Conservation (phyloP, 495 filamentous ascomycete genomes). For the Pyrenula aspistea region DNA sequence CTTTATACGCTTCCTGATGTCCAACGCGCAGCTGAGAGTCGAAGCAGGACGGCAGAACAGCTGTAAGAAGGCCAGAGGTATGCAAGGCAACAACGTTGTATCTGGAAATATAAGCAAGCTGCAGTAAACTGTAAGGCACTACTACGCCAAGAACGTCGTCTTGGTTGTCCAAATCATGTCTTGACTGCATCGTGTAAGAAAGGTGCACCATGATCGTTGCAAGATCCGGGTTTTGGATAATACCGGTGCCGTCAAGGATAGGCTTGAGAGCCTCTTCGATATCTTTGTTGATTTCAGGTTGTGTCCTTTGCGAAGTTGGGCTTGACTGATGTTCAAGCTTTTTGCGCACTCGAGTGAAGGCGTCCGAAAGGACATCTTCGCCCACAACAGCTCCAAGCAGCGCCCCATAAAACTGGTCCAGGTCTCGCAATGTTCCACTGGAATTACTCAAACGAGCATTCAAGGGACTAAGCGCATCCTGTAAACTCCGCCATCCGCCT, state of each 20-base stretch:
- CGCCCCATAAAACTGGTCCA: conserved; percentile 69
- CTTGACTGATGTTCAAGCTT: not conserved
- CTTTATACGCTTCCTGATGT: conserved; percentile 46
- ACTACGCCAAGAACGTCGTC: conserved; percentile 16
- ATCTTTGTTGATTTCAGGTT: not conserved
- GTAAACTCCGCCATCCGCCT: conserved; percentile 68
- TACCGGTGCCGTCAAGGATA: conserved; percentile 20
- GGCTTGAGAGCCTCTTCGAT: not conserved
- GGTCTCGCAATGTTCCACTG: conserved; percentile 46
- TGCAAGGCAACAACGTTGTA: conserved; percentile 70
- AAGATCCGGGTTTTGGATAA: conserved; percentile 10
- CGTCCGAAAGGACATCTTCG: conserved; percentile 50
- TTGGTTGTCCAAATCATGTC: conserved; percentile 11
- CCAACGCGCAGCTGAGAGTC: conserved; percentile 26
- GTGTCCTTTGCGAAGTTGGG: not conserved
- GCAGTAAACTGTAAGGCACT: conserved; percentile 26
- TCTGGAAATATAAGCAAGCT: conserved; percentile 44
- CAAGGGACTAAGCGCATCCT: conserved; percentile 51
- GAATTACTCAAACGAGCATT: conserved; percentile 37
- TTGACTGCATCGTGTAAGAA: conserved; percentile 14
- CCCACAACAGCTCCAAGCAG: conserved; percentile 75
- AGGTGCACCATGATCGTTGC: conserved; percentile 9
- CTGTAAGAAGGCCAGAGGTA: conserved; percentile 60
- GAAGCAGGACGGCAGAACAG: conserved; percentile 59
- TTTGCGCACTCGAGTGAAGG: conserved; percentile 12